These are phyloP conservation scores for Chloropicon primus DNA, from an alignment of 139 green algal species.

Conservation along the genomic window DNA sequence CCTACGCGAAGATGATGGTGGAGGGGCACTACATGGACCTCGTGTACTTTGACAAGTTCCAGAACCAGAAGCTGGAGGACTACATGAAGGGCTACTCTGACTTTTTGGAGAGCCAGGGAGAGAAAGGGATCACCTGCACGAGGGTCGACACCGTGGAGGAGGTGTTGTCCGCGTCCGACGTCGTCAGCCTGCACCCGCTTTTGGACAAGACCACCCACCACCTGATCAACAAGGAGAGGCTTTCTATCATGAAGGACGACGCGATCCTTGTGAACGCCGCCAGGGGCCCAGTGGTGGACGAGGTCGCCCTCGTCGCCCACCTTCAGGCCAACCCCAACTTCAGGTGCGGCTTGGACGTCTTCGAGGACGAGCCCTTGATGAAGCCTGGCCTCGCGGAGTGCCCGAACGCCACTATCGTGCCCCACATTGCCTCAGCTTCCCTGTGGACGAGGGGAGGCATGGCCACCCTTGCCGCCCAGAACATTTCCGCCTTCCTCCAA, in stretches of 20 bases:
- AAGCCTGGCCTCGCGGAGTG: slow-evolving; percentile 75
- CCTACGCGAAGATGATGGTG: slow-evolving; percentile 96
- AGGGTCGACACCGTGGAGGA: slow-evolving; percentile 78
- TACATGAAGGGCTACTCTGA: slow-evolving; percentile 40
- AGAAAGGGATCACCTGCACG: slow-evolving; percentile 49
- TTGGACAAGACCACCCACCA: slow-evolving; percentile 79
- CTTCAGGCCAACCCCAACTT: slow-evolving; percentile 87
- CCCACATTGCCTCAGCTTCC: slow-evolving; percentile 94
- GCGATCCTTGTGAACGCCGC: slow-evolving; percentile 89
- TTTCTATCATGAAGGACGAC: slow-evolving; percentile 87
- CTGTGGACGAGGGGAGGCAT: slow-evolving; percentile 79
- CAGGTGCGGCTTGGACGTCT: slow-evolving; percentile 84
- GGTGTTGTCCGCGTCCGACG: slow-evolving; percentile 69
- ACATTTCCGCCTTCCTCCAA: slow-evolving; percentile 65
- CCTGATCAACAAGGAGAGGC: slow-evolving; percentile 80
- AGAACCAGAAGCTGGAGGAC: slow-evolving; percentile 58
- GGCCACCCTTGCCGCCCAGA: slow-evolving; percentile 83
- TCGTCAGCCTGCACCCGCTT: slow-evolving; percentile 85
- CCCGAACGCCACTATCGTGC: slow-evolving; percentile 90
- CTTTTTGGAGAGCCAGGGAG: slow-evolving; percentile 53
- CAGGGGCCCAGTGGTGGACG: slow-evolving; percentile 78
- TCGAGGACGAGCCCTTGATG: slow-evolving; percentile 95
- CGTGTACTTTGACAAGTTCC: slow-evolving; percentile 93
- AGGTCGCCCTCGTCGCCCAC: slow-evolving; percentile 84
- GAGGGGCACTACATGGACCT: slow-evolving; percentile 99